These are phyloP conservation scores for Yamadazyma tumulicola DNA, from an alignment of 805 yeast species.

Conservation along the genomic window DNA sequence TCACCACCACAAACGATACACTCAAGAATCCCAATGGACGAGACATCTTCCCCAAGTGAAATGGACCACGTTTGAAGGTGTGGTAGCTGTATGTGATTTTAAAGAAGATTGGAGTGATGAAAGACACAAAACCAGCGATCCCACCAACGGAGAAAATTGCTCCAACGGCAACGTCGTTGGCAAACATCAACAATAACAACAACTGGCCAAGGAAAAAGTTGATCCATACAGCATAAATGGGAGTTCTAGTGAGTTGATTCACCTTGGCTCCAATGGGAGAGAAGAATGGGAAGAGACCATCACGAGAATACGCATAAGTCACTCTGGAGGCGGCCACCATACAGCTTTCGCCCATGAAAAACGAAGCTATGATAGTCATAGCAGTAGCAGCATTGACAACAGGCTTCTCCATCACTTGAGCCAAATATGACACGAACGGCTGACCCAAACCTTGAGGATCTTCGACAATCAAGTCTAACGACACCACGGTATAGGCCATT, in stretches of 20 bases:
- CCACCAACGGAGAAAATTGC: constrained; percentile 76
- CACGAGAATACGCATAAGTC: constrained; percentile 65
- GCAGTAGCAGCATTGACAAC: constrained; percentile 35
- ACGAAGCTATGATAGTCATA: constrained; percentile 38
- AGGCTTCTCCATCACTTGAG: constrained; percentile 44
- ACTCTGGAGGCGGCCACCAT: constrained; percentile 67
- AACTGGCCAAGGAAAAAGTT: constrained; percentile 54
- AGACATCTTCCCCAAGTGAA: constrained; percentile 56
- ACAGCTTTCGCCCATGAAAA: constrained; percentile 41
- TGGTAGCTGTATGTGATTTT: constrained; percentile 53
- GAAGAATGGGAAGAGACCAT: constrained; percentile 62
- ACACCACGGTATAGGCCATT: constrained; percentile 58
- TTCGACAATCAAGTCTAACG: constrained; percentile 42
- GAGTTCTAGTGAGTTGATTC: constrained; percentile 52
- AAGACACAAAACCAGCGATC: constrained; percentile 63
- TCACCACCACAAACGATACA: constrained; percentile 46
- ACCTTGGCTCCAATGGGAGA: constrained; percentile 45
- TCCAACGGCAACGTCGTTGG: constrained; percentile 62
- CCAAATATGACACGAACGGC: constrained; percentile 54
- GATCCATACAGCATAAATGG: constrained; percentile 62
- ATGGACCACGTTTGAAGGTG: constrained; percentile 60
- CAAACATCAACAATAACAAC: constrained; percentile 54
- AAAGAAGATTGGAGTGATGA: constrained; percentile 59
- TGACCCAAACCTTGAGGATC: constrained; percentile 52
- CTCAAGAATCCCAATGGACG: constrained; percentile 48